Evolutionary conservation across 345 rosid species (phyloP), one percentile per base, ranked within the genome.

Genomic region (Gossypium arboreum): DNA sequence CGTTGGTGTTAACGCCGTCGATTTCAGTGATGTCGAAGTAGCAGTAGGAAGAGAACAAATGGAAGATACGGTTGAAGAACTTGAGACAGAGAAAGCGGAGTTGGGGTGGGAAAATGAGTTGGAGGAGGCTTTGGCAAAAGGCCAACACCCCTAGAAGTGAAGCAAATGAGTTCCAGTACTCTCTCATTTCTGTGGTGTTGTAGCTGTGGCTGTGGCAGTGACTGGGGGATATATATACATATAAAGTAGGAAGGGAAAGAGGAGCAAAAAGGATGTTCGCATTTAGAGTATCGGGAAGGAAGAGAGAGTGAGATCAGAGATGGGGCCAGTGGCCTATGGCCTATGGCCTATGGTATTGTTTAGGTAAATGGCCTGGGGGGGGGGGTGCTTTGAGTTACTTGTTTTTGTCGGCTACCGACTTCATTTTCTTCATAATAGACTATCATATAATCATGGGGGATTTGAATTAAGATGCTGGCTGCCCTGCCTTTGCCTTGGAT

Each of bases 1-100:
- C 97, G 90, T 95, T 92, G 80, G 99, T 92, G 89, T 95, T 95
- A 16, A 95, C 97, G 56, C 98, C 99, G 78, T 95, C 97, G 68
- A 91, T 91, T 79, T 95, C 98, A 0, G 98, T 93, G 71, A 93
- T 93, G 83, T 95, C 99, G 73, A 88, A 95, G 90, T 91, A 92
- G 69, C 94, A 91, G 76, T 86, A 86, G 34, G 90, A 27, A 44
- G 90, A 89, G 83, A 90, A 89, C 74, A 87, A 47, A 78, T 80
- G 82, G 81, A 86, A 83, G 83, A 83, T 2, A 24, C 89, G 77
- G 85, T 76, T 80, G 83, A 86, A 75, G 81, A 91, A 75, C 61
- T 88, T 91, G 63, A 90, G 80, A 75, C 80, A 71, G 20, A 92
- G 92, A 78, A 82, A 89, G 16, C 97, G 98, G 83, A 92, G 88